Base-by-base conservation (phyloP, 2,329 filamentous ascomycete species). In the Aspergillus arachidicola region DNA sequence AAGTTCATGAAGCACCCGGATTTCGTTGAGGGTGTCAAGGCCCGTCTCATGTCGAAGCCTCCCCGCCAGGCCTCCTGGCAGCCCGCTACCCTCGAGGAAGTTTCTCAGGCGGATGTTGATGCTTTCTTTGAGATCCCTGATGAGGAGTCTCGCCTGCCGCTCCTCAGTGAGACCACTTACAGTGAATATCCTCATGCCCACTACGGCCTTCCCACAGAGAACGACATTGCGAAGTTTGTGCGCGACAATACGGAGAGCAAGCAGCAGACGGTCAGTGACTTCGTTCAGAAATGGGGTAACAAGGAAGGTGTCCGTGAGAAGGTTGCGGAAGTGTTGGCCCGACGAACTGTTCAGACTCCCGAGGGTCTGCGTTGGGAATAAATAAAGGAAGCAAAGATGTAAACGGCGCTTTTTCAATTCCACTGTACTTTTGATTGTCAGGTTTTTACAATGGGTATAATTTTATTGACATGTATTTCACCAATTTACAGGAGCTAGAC, bases 1-100 rank as follows among this genome's bases (percentile, higher is more conserved):
- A 87, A 88, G 67, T 98, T 99, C 82, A 98, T 99, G 94, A 84
- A 85, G 61, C 90, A 95, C 76, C 91, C 87, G 5, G 95, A 99
- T 79, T 99, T 99, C 74, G 89, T 89, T 50, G 92, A 96, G 80
- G 95, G 95, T 59, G 94, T 99, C n/a, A 87, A 87, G 58, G 90
- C 93, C 28, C 86, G 90, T 56, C 85, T 99, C 46, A 86, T 95
- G 71, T 85, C 87, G 73, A 93, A 93, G 80, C 84, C 85, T 51
- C 80, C 86, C 58, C 82, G 82, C 67, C 83, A 83, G 26, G 91
- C 94, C 1, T 81, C 84, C 65, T 99, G 95, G 95, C 78, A 90
- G 67, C 94, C 93, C 4, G 84, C 86, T 50, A 87, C 85, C 7
- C 83, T 98, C 2, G 84, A 87, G n/a, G 88, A 90, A 43, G 86